Conservation (phyloP, 1,139 yeast species). For the Hansenula lynferdii region DNA sequence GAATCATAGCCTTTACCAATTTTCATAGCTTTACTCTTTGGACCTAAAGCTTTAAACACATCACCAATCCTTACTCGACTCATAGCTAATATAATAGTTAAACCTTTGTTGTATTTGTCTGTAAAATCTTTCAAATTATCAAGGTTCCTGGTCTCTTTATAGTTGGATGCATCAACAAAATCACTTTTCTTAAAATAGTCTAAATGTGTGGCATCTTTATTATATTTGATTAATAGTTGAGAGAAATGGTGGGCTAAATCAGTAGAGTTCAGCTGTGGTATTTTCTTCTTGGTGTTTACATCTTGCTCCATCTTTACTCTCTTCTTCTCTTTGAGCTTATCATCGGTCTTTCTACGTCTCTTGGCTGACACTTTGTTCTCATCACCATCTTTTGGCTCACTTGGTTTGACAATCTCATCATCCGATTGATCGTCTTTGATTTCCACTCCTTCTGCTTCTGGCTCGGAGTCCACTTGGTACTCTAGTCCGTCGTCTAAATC, state of each 20-base stretch:
- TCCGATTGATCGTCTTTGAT: constrained; percentile 19
- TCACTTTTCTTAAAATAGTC: constrained; percentile 24
- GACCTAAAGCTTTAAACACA: constrained; percentile 20
- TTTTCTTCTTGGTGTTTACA: constrained; percentile 13
- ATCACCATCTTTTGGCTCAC: not conserved
- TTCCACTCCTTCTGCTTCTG: constrained; percentile 21
- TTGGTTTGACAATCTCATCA: constrained; percentile 9
- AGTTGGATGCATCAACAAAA: constrained; percentile 24
- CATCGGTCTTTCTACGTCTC: constrained; percentile 21
- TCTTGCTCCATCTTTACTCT: constrained; percentile 20
- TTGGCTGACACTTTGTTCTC: constrained; percentile 5
- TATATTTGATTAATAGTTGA: constrained; percentile 15
- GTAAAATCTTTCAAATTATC: constrained; percentile 23
- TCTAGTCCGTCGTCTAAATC: constrained; percentile 24
- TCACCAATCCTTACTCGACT: constrained; percentile 22
- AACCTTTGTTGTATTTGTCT: constrained; percentile 23
- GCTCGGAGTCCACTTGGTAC: constrained; percentile 21
- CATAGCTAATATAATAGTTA: constrained; percentile 18
- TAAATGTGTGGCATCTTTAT: constrained; percentile 19
- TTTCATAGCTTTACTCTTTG: constrained; percentile 20
- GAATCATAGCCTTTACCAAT: constrained; percentile 24
- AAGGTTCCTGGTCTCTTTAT: constrained; percentile 16
- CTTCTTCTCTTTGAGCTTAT: constrained; percentile 23
- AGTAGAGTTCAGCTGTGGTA: constrained; percentile 14
- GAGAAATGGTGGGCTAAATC: constrained; percentile 20